A percentile compares a stretch with the other conserved stretches of the same genome.
These are phyloP conservation scores for Flaveria brownii DNA, from an alignment of 129 eudicot genomes.

Conservation along the genomic window DNA sequence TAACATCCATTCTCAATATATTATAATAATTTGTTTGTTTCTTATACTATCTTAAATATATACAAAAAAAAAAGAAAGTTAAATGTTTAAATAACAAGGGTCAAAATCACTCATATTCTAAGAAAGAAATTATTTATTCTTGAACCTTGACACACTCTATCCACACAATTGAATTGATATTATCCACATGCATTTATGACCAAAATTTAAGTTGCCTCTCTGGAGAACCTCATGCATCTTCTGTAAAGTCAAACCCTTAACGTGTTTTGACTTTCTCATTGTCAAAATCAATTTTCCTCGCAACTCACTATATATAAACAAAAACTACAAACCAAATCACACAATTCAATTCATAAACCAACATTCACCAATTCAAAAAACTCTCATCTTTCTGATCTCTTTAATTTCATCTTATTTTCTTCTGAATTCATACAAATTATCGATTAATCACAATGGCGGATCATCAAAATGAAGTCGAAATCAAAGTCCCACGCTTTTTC, in stretches of 20 bases:
- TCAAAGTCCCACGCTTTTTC: slow-evolving; percentile 30
- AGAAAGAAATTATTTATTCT: neutral
- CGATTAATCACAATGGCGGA: neutral
- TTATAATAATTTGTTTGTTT: too few relatives aligned
- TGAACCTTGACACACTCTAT: neutral
- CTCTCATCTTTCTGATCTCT: neutral
- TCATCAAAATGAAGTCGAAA: neutral
- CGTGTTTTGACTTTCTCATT: slow-evolving; percentile 10
- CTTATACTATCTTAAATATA: too few relatives aligned
- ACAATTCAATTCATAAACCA: neutral
- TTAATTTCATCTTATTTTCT: neutral
- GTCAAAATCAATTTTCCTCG: neutral
- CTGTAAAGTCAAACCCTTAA: neutral
- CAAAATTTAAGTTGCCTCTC: neutral
- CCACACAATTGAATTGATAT: neutral
- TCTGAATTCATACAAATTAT: too few relatives aligned
- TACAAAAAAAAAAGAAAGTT: too few relatives aligned
- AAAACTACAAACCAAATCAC: neutral
- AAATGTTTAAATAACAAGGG: neutral
- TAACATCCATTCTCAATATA: too few relatives aligned
- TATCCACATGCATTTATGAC: neutral
- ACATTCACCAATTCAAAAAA: neutral
- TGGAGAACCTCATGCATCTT: neutral
- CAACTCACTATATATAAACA: neutral
- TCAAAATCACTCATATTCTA: neutral